These are phyloP conservation scores for Blepharisma stoltei DNA, from an alignment of 73 alveolate species.

Conservation along the genomic window DNA sequence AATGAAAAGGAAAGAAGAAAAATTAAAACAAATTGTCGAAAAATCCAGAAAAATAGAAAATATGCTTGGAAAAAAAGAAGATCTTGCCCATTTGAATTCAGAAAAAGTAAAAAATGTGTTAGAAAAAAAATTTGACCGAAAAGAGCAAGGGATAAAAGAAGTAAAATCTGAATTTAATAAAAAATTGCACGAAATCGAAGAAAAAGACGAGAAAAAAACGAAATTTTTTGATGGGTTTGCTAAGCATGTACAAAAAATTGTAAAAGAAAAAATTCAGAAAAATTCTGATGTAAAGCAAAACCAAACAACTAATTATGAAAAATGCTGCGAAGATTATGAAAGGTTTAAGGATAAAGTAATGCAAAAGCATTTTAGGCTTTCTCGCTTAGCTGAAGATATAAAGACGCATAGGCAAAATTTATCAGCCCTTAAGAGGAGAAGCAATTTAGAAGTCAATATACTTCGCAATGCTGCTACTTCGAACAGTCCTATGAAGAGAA, in stretches of 20 bases:
- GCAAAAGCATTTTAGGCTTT: neutral
- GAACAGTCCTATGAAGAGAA: no score
- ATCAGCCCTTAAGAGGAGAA: constrained; percentile 1
- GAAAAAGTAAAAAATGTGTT: constrained; percentile 10
- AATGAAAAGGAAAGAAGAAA: neutral
- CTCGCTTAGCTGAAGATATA: constrained; percentile 20
- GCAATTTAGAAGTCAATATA: constrained; percentile 15
- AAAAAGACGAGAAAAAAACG: neutral
- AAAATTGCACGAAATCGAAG: constrained; percentile 9
- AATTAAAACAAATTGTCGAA: neutral
- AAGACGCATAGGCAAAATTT: neutral
- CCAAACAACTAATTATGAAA: neutral
- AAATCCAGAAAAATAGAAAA: neutral
- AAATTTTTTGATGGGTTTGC: neutral
- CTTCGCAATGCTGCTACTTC: no score
- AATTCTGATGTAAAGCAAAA: neutral
- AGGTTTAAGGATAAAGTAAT: constrained; percentile 2
- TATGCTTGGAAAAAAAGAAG: neutral
- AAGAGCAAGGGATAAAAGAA: neutral
- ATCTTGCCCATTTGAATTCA: neutral
- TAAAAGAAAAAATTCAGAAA: constrained; percentile 2
- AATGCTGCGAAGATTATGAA: neutral
- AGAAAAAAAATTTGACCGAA: neutral
- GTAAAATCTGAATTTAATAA: neutral
- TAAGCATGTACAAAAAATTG: neutral